Conservation (phyloP, 495 filamentous ascomycete genomes). For the Neurospora pannonica region DNA sequence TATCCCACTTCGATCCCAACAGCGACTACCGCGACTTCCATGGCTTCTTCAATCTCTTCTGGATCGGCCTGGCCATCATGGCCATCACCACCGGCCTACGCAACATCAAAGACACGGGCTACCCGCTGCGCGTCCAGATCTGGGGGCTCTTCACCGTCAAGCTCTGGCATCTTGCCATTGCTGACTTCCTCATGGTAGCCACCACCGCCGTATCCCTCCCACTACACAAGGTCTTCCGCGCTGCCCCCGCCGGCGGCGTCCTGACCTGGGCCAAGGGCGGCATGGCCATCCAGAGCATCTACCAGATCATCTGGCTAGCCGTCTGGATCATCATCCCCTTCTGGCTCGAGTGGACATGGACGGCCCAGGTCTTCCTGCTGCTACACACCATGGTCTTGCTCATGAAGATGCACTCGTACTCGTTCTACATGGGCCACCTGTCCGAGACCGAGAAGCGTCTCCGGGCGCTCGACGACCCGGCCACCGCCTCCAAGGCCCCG, state of each 20-base stretch:
- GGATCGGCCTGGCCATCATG: conserved; percentile 95
- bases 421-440: conserved; percentile 95
- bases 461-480: conserved; percentile 66
- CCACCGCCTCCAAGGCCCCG: conserved; percentile 54
- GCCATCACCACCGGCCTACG: conserved; percentile 82
- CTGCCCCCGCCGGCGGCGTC: conserved; percentile 37
- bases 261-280: conserved; percentile 70
- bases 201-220: conserved; percentile 65
- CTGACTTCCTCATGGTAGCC: conserved; percentile 74
- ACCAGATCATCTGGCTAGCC: conserved; percentile 67
- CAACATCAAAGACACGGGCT: conserved; percentile 91
- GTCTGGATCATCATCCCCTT: conserved; percentile 90
- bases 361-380: conserved; percentile 89
- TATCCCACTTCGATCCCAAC: conserved; percentile 90
- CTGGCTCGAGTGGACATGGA: conserved; percentile 78
- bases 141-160: conserved; percentile 82
- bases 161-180: conserved; percentile 74
- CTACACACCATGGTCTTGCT: conserved; percentile 82
- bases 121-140: conserved; percentile 69
- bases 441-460: conserved; percentile 76
- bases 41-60: conserved; percentile 96
- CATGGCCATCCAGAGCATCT: conserved; percentile 70
- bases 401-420: conserved; percentile 99
- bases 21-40: conserved; percentile 91
- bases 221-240: conserved; percentile 57